Conservation (phyloP, 257 asterid species). For the Anisodus tanguticus region DNA sequence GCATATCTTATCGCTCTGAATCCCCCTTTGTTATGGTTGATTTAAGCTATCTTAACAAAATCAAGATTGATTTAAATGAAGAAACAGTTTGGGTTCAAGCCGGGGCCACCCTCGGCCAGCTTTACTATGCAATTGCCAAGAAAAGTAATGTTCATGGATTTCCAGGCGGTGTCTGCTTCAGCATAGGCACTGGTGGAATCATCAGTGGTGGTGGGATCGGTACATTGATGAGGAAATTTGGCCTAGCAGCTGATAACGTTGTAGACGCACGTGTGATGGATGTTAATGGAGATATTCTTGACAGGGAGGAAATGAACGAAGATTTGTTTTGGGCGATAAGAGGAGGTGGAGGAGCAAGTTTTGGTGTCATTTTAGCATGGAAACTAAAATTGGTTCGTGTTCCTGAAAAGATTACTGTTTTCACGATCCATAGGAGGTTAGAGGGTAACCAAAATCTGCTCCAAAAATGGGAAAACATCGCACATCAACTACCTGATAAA, state of each 20-base stretch:
- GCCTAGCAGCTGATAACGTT: background rate
- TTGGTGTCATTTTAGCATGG: conserved; percentile 18
- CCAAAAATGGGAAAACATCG: background rate
- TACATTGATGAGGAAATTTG: background rate
- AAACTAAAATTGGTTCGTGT: background rate
- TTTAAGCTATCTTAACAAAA: background rate
- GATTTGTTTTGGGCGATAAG: conserved; percentile 18
- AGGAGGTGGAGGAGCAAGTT: conserved; percentile 26
- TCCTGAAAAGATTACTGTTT: background rate
- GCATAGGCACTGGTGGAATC: conserved; percentile 30
- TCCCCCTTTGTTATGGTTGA: conserved; percentile 11
- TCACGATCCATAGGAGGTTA: background rate
- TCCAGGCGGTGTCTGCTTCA: conserved; percentile 29
- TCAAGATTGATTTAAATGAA: background rate
- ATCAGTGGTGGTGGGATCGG: conserved; percentile 16
- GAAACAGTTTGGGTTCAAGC: conserved; percentile 31
- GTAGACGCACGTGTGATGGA: conserved; percentile 14
- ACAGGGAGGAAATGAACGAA: background rate
- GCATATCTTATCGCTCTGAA: conserved; percentile 4
- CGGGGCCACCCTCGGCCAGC: conserved; percentile 31
- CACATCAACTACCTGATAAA: conserved; percentile 11
- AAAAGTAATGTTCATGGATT: conserved; percentile 26
- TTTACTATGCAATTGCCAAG: conserved; percentile 22
- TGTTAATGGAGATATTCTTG: background rate
- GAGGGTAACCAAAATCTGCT: background rate